These are phyloP conservation scores for Colletotrichum destructivum DNA, from an alignment of 2,329 filamentous ascomycete species.

Conservation along the genomic window DNA sequence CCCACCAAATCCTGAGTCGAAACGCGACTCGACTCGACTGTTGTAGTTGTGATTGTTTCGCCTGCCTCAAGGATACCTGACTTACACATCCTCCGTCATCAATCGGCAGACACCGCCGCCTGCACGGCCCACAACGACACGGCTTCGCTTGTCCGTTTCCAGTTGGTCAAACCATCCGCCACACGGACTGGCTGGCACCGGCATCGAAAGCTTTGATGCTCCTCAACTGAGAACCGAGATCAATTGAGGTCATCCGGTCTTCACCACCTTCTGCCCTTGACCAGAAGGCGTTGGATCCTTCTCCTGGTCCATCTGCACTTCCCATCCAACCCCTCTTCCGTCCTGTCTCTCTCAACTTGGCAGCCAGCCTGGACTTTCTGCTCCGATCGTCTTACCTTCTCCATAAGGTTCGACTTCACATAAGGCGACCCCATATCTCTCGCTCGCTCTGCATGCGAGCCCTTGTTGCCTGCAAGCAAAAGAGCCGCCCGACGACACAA, in stretches of 20 bases:
- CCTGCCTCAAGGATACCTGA: neutral
- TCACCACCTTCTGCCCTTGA: constrained; percentile 15
- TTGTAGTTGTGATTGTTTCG: constrained; percentile 7
- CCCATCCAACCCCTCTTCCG: constrained; percentile 13
- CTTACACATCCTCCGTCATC: neutral
- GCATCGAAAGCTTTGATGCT: constrained; percentile 40
- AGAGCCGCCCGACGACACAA: constrained; percentile 37
- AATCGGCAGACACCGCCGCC: neutral
- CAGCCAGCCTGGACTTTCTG: constrained; percentile 23
- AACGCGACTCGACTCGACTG: neutral
- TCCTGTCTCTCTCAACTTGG: constrained; percentile 1
- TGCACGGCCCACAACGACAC: constrained; percentile 16
- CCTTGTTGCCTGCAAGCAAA: constrained; percentile 31
- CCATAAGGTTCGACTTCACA: constrained; percentile 40
- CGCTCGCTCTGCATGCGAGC: constrained; percentile 30
- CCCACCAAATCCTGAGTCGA: constrained; percentile 10
- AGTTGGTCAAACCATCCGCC: constrained; percentile 39
- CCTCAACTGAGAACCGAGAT: constrained; percentile 20
- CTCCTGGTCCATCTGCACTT: neutral
- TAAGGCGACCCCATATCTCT: constrained; percentile 35
- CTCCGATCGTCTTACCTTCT: constrained; percentile 28
- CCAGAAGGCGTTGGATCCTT: constrained; percentile 28
- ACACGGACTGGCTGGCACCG: constrained; percentile 40
- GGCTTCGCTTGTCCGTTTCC: constrained; percentile 39
- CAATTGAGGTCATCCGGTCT: constrained; percentile 37